These are phyloP conservation scores for Raffaelea arxii DNA, from an alignment of 2,329 filamentous ascomycete species.

Conservation along the genomic window DNA sequence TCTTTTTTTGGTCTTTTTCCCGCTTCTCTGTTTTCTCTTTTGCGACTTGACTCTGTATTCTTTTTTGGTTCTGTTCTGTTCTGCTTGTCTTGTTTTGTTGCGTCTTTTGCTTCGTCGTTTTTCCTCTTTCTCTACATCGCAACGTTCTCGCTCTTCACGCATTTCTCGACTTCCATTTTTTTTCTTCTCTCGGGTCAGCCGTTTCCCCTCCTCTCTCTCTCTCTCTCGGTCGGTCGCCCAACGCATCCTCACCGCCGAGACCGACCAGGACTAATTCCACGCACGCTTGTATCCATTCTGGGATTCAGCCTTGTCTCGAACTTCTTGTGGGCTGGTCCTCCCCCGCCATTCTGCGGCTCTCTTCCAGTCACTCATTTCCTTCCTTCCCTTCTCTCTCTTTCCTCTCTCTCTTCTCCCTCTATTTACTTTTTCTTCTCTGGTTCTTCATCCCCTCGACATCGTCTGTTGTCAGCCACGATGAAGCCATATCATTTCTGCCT, in stretches of 20 bases:
- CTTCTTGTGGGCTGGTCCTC: neutral
- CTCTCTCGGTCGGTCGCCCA: no score
- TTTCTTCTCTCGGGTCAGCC: neutral
- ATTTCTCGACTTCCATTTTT: neutral
- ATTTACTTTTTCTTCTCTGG: neutral
- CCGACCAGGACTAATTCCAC: no score
- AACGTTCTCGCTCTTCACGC: no score
- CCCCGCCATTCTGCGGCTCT: neutral
- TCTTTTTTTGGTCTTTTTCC: constrained; percentile 2
- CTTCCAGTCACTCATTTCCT: neutral
- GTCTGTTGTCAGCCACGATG: no score
- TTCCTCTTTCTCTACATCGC: constrained; percentile 2
- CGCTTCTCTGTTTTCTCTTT: neutral
- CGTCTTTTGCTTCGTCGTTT: neutral
- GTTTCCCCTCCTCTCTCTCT: neutral
- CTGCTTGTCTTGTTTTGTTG: neutral
- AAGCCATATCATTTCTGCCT: no score
- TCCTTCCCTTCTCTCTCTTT: neutral
- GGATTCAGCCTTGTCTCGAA: no score
- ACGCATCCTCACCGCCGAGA: no score
- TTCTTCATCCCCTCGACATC: no score
- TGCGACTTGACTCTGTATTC: neutral
- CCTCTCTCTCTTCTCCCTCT: neutral
- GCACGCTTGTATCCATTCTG: no score
- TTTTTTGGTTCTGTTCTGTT: neutral